Evolutionary conservation across 2,329 filamentous ascomycete species (phyloP), one percentile per base, ranked within the genome.

Genomic region (Ophiocordyceps camponoti-leonardi): DNA sequence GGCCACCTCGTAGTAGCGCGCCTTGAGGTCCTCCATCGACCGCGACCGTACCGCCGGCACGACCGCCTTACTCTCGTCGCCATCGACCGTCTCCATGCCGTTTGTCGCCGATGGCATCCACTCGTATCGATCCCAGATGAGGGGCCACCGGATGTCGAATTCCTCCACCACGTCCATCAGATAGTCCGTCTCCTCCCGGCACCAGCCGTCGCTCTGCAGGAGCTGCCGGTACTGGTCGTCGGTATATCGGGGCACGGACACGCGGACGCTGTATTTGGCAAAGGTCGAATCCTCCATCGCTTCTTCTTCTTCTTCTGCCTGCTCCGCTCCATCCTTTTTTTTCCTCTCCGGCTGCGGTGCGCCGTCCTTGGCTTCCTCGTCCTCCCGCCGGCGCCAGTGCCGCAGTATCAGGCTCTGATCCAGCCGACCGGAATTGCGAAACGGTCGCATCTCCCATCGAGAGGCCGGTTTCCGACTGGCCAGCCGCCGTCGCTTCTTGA

Each of bases 51-150:
- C 57, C 6, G 70, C 68, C 1, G 71, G 62, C 30, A 79, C 66
- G 26, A 81, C 63, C 2, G 73, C 75, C 44, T 69, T 76, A 48
- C 63, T 67, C 49, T 68, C 65, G 42, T 68, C 64, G 41, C 64
- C 66, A 37, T 69, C 64, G 18, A 57, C 62, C 4, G 67, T 66
- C 2, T 66, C 66, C 43, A 72, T 65, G 45, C 63, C 64, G 43
- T 68, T 66, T 2, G 64, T 61, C 2, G 64, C 58, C 28, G 66
- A 64, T 3, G 73, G 68, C 4, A 60, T 64, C 59, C 77, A 94
- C 45, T 94, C 85, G 65, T 95, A 98, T 47, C 90, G 83, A 61
- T 98, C 92, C 70, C 82, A 86, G 49, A 98, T 85, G 16, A 96
- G 62, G 4, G 90, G 75, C 87, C 92, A 98, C 52, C 92, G 81